Conservation (phyloP, 805 yeast species). For the Saccharomycopsis guyanensis region DNA sequence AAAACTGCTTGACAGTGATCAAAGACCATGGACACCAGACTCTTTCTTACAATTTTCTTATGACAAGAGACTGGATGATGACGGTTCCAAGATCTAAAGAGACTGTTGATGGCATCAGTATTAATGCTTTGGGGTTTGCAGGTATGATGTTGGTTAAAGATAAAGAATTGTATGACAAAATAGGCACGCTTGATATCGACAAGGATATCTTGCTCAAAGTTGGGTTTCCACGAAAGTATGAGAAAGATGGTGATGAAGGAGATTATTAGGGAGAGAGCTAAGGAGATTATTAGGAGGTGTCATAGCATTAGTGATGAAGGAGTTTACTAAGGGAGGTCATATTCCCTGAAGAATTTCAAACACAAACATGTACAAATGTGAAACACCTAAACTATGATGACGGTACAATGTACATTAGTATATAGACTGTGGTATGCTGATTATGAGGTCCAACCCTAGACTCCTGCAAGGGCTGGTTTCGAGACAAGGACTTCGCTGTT, state of each 20-base stretch:
- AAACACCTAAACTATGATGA: no score
- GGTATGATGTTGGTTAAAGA: slow-evolving; percentile 76
- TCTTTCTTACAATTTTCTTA: slow-evolving; percentile 65
- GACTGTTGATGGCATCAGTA: slow-evolving; percentile 39
- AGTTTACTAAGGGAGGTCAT: no score
- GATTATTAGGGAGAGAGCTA: slow-evolving; percentile 16
- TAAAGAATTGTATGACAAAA: slow-evolving; percentile 42
- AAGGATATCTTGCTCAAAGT: slow-evolving; percentile 49
- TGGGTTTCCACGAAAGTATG: slow-evolving; percentile 58
- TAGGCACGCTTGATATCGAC: slow-evolving; percentile 39
- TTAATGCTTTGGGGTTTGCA: slow-evolving; percentile 74
- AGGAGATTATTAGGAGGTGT: no score
- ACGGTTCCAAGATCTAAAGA: slow-evolving; percentile 72
- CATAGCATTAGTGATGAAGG: no score
- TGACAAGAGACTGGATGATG: slow-evolving; percentile 80
- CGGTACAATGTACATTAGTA: no score
- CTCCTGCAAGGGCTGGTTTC: no score
- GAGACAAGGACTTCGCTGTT: slow-evolving; percentile 11
- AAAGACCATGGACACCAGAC: slow-evolving; percentile 36
- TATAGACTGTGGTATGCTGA: no score
- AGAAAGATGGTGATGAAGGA: slow-evolving; percentile 47
- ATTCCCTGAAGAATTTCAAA: no score
- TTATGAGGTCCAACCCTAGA: no score
- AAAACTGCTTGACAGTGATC: slow-evolving; percentile 59
- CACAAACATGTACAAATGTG: no score